phyloP scores from a whole-genome alignment of 805 yeast species.

The Hemisphaericaspora nanyangensis region DNA sequence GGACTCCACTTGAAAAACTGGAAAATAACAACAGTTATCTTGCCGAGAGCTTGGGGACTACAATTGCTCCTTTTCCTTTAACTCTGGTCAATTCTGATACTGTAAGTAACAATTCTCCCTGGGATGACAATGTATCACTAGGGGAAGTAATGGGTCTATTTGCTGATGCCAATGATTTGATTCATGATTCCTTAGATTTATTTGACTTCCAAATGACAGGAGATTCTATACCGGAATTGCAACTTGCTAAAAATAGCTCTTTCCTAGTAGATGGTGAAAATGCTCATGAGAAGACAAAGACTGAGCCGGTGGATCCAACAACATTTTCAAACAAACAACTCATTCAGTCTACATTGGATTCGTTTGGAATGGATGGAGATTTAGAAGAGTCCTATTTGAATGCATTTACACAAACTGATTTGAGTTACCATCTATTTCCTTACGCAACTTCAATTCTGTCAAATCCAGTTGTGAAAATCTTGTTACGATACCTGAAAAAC shows the following conservation, averaged over 20 bases:
- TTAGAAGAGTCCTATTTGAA: conserved; percentile 25
- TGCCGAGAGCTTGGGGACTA: too few relatives aligned
- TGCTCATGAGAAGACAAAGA: background rate
- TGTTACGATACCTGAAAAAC: conserved; percentile 53
- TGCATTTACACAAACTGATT: conserved; percentile 23
- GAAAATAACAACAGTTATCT: too few relatives aligned
- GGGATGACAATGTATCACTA: conserved; percentile 2
- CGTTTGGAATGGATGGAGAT: background rate
- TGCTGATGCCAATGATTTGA: conserved; percentile 32
- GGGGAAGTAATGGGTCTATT: conserved; percentile 18
- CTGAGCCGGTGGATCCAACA: too few relatives aligned
- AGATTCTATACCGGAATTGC: background rate
- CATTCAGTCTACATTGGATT: background rate
- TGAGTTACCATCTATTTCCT: conserved; percentile 33
- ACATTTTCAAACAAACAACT: background rate
- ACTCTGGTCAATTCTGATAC: too few relatives aligned
- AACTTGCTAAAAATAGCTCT: background rate
- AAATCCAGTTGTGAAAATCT: conserved; percentile 34
- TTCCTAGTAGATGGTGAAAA: too few relatives aligned
- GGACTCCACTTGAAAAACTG: too few relatives aligned
- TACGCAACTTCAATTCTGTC: conserved; percentile 32
- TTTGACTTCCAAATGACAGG: background rate
- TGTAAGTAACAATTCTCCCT: too few relatives aligned
- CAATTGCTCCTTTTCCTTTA: too few relatives aligned
- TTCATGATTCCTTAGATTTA: conserved; percentile 23